These are phyloP conservation scores for Penicillium soppii DNA, from an alignment of 495 filamentous ascomycete species.

Conservation along the genomic window DNA sequence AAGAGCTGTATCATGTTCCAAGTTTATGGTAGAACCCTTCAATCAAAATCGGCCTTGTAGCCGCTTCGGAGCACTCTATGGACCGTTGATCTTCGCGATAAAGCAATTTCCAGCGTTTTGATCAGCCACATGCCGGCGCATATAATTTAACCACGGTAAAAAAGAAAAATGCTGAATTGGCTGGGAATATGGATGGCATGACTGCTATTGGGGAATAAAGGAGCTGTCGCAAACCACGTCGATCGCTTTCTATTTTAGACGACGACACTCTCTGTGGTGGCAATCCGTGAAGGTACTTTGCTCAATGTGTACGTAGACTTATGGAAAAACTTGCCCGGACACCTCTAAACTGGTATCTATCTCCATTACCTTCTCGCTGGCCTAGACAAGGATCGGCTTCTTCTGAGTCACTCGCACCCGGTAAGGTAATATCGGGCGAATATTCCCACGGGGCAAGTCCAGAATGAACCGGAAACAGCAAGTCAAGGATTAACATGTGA, in stretches of 20 bases:
- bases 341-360: background rate
- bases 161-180: background rate
- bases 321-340: background rate
- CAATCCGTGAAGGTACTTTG: background rate
- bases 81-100: background rate
- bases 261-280: background rate
- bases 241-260: background rate
- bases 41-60: background rate
- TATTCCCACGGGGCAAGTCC: background rate
- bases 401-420: background rate
- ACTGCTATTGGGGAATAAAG: background rate
- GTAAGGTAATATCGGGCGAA: background rate
- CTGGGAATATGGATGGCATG: background rate
- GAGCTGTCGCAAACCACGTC: background rate
- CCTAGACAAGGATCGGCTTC: background rate
- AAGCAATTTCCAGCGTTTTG: background rate
- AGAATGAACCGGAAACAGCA: slow-evolving; percentile 7
- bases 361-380: background rate
- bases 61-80: background rate
- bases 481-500: background rate
- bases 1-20: background rate
- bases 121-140: background rate
- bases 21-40: background rate
- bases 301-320: background rate
- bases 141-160: background rate